Percentiles rank a stretch among this genome's conserved stretches.
Evolutionary conservation across 768 basidiomycete genomes (phyloP).

Genomic region (Pseudohyphozyma bogoriensis): DNA sequence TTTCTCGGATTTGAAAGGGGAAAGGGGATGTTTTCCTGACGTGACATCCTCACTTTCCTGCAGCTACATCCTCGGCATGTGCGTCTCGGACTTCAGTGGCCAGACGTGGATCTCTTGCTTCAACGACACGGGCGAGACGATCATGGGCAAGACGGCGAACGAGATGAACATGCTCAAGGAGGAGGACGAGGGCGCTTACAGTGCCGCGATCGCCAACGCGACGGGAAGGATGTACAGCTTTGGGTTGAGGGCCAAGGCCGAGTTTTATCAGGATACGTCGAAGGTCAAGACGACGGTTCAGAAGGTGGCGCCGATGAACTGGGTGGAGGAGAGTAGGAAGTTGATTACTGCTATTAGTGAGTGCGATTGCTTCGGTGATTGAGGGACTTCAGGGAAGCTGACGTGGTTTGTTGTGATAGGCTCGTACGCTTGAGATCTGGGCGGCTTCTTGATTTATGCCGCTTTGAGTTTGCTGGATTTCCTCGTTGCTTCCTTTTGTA

Average conservation of each 20-base stretch:
- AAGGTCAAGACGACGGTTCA: slow-evolving; percentile 27
- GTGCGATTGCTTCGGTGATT: no score
- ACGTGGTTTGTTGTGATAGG: no score
- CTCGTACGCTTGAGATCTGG: no score
- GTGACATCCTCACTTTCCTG: no score
- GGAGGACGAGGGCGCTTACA: slow-evolving; percentile 52
- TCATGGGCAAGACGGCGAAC: slow-evolving; percentile 71
- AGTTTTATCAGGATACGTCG: slow-evolving; percentile 57
- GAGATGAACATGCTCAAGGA: slow-evolving; percentile 67
- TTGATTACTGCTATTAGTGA: no score
- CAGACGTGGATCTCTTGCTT: slow-evolving; percentile 91
- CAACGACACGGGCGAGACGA: slow-evolving; percentile 70
- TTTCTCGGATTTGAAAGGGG: neutral
- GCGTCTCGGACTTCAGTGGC: slow-evolving; percentile 77
- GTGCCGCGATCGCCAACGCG: slow-evolving; percentile 52
- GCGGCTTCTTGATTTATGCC: no score
- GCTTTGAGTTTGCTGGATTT: no score
- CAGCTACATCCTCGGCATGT: slow-evolving; percentile 63
- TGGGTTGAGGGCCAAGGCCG: slow-evolving; percentile 72
- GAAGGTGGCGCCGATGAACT: slow-evolving; percentile 14
- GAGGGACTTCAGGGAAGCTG: no score
- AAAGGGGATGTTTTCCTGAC: neutral
- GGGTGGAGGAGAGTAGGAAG: slow-evolving; percentile 7
- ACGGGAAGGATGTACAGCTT: slow-evolving; percentile 68
- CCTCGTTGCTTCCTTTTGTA: no score